phyloP scores from a whole-genome alignment of 345 rosid species.

The Schrenkiella parvula region DNA sequence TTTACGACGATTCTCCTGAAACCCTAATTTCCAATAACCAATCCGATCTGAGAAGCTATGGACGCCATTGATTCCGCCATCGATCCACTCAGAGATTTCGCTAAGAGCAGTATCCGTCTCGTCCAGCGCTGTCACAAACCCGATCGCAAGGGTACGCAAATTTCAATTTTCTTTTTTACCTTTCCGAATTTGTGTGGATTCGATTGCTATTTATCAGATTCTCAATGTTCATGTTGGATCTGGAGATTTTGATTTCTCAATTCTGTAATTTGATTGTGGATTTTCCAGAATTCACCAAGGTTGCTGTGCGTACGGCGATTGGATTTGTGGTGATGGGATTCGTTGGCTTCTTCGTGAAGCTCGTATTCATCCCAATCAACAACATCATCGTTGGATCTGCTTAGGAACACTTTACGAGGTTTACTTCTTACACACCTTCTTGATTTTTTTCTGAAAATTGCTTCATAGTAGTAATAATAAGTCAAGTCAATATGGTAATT shows the following conservation, averaged over 20 bases:
- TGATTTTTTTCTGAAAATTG: not conserved
- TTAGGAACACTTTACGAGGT: constrained; percentile 35
- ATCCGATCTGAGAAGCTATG: constrained; percentile 38
- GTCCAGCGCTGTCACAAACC: constrained; percentile 79
- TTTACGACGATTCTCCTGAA: constrained; percentile 9
- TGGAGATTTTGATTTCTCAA: not conserved
- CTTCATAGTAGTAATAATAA: not conserved
- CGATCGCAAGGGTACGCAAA: constrained; percentile 51
- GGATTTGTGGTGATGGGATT: constrained; percentile 88
- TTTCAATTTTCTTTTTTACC: too few relatives aligned
- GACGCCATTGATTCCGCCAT: constrained; percentile 59
- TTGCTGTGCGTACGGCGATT: constrained; percentile 69
- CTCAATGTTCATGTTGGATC: not conserved
- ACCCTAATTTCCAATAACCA: constrained; percentile 5
- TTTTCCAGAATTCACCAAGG: constrained; percentile 57
- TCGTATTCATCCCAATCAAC: constrained; percentile 78
- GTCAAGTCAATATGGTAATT: not conserved
- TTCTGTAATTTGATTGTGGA: not conserved
- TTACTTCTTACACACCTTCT: not conserved
- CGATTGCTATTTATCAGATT: too few relatives aligned
- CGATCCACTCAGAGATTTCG: constrained; percentile 67
- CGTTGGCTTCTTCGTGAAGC: constrained; percentile 74
- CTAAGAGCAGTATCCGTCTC: constrained; percentile 69
- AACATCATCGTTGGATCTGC: constrained; percentile 74
- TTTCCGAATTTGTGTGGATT: not conserved